Percentiles rank a stretch among this genome's conserved stretches.
Conservation (phyloP, 768 basidiomycete species). For the Phylloporus arenicola region DNA sequence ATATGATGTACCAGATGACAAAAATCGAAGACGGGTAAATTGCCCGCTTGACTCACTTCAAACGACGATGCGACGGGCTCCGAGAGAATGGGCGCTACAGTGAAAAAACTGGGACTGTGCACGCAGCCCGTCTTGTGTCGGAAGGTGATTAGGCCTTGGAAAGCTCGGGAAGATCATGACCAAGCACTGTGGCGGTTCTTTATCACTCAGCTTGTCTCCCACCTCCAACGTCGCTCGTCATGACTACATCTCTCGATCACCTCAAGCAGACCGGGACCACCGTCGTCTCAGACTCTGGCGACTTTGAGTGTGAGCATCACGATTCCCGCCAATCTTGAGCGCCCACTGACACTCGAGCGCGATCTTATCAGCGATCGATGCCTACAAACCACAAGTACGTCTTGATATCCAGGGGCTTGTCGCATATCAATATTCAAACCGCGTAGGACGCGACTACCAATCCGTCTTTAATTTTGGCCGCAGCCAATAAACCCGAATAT, state of each 20-base stretch:
- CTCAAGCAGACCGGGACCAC: constrained; percentile 92
- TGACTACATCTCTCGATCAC: constrained; percentile 75
- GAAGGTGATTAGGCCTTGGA: too few species aligned
- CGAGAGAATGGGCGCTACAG: background rate
- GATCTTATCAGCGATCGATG: constrained; percentile 72
- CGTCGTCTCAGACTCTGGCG: constrained; percentile 96
- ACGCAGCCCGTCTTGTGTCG: too few species aligned
- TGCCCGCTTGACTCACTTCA: background rate
- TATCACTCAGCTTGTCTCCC: background rate
- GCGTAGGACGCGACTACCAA: constrained; percentile 94
- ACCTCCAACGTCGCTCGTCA: constrained; percentile 35
- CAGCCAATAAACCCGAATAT: constrained; percentile 87
- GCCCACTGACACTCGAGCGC: constrained; percentile 17
- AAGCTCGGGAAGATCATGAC: constrained; percentile 1
- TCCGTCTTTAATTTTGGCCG: constrained; percentile 91
- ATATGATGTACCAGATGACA: background rate
- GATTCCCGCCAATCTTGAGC: constrained; percentile 1
- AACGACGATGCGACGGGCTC: background rate
- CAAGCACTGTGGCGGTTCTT: background rate
- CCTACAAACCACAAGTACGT: constrained; percentile 87
- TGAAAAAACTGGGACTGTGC: background rate
- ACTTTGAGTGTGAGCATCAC: constrained; percentile 67
- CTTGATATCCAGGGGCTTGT: constrained; percentile 1
- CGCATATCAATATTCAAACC: constrained; percentile 9
- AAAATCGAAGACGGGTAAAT: background rate